Evolutionary conservation across 1,139 yeast genomes (phyloP), one percentile per base, ranked within the genome.

Genomic region (Pichia sp.): DNA sequence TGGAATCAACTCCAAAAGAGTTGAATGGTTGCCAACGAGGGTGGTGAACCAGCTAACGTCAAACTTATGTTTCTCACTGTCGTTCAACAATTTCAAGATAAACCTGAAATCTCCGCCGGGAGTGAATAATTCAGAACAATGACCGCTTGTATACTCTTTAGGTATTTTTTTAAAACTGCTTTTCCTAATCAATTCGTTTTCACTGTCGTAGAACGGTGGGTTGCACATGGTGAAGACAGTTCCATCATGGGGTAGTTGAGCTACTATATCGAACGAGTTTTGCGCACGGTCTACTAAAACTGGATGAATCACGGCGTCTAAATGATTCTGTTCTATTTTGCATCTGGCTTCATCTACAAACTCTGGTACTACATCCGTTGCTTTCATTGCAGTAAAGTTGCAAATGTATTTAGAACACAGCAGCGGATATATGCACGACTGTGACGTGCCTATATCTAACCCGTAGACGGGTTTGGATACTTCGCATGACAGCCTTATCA

Each of bases 191-290:
- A 70, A 47, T 37, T 70, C 75, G 1, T 54, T 56, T 1, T 33
- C 27, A 2, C 66, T 59, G 3, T 52, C 48, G 49, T 69, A 72
- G 46, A 72, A 72, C 1, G 77, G 77, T 10, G 77, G 77, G 46
- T 72, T 72, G 49, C 75, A 70, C 51, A 71, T 58, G 7, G 64
- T 57, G 43, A 69, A 65, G 9, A 51, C 49, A 2, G 44, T 36
- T 28, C 32, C 23, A 10, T 42, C 28, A 4, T n/a, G 27, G 2
- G 23, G 3, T 32, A 46, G 36, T 1, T 28, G 4, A n/a, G 35
- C 36, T 1, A 40, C 16, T 3, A 49, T 31, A 2, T n/a, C 29
- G 34, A 46, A 54, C 5, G 51, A 42, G 11, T 47, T 44, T 5
- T 49, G 50, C 1, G 37, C 36, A 11, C 41, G 35, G 2, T 45